Evolutionary conservation across 2,329 filamentous ascomycete genomes (phyloP).

Genomic region (Botrytis tulipae): DNA sequence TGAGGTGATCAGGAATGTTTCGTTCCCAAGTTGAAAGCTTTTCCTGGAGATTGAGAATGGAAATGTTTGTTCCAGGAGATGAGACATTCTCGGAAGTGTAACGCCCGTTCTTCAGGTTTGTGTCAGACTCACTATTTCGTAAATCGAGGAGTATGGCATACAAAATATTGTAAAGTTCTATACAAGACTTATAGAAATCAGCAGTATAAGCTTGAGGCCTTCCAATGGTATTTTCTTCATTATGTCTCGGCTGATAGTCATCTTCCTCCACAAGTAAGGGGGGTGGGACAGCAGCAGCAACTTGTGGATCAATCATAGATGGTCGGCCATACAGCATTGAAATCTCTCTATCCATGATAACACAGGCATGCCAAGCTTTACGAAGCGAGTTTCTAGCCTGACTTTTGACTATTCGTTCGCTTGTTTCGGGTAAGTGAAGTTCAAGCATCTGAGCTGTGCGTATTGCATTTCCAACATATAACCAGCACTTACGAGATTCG

Average conservation of each 20-base stretch:
- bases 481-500: neutral
- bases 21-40: neutral
- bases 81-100: neutral
- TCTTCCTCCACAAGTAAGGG: neutral
- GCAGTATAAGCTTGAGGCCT: neutral
- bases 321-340: neutral
- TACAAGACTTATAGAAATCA: neutral
- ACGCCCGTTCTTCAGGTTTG: neutral
- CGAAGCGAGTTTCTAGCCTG: neutral
- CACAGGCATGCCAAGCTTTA: neutral
- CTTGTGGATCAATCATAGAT: neutral
- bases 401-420: neutral
- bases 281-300: neutral
- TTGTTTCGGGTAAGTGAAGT: neutral
- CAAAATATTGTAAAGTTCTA: neutral
- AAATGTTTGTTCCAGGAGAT: neutral
- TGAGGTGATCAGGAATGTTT: neutral
- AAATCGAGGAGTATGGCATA: too few relatives aligned
- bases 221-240: rapidly evolving
- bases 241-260: neutral
- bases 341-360: neutral
- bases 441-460: neutral
- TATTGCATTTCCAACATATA: neutral
- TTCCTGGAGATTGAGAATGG: neutral
- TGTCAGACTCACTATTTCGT: neutral